A percentile compares a stretch with the other conserved stretches of the same genome.
phyloP scores from a whole-genome alignment of 306 rosid genomes.

The Fragaria nilgerrensis region DNA sequence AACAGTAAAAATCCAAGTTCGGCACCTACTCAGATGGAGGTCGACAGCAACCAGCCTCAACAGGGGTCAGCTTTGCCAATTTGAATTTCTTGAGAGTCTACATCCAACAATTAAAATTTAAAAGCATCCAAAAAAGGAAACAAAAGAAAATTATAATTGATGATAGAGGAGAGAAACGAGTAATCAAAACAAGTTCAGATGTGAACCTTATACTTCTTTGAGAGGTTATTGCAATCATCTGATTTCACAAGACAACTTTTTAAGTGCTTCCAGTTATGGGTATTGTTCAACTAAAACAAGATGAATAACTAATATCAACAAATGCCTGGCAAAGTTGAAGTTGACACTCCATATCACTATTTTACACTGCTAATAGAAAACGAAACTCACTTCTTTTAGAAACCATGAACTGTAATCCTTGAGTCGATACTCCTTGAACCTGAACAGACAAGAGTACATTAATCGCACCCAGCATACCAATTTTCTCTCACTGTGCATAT shows the following conservation, averaged over 20 bases:
- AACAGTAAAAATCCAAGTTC: constrained; percentile 5
- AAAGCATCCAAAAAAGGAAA: neutral
- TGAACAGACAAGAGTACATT: constrained; percentile 37
- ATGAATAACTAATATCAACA: constrained; percentile 11
- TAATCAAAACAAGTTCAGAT: constrained; percentile 14
- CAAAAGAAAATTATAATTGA: neutral
- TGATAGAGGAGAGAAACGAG: constrained; percentile 9
- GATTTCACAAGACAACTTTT: constrained; percentile 83
- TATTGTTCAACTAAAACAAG: constrained; percentile 64
- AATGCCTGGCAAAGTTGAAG: constrained; percentile 4
- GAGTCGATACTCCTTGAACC: constrained; percentile 94
- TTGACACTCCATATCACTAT: neutral
- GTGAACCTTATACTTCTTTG: constrained; percentile 68
- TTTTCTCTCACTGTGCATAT: neutral
- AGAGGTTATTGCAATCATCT: constrained; percentile 71
- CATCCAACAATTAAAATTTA: constrained; percentile 21
- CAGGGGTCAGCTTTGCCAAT: constrained; percentile 68
- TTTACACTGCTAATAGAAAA: constrained; percentile 6
- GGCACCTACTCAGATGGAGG: constrained; percentile 87
- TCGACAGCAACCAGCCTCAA: constrained; percentile 93
- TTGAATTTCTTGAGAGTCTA: constrained; percentile 78
- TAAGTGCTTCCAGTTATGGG: constrained; percentile 76
- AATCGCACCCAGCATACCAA: constrained; percentile 14
- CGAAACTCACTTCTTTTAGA: constrained; percentile 63
- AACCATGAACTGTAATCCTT: constrained; percentile 93